Base-by-base conservation (phyloP, 1,284 basidiomycete genomes). In the Sutorius eximius region DNA sequence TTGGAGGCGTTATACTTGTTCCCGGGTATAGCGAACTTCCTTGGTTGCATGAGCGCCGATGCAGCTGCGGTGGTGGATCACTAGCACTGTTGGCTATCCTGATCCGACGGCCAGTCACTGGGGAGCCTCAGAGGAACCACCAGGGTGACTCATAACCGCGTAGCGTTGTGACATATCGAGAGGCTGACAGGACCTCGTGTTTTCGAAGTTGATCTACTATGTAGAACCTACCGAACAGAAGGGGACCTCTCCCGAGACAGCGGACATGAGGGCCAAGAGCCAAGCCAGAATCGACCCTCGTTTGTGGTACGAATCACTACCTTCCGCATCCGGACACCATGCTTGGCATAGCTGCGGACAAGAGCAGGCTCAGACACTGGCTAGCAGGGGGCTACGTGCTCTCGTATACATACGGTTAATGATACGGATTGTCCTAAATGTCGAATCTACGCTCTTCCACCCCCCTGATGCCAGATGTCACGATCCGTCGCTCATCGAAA, bases 401-500 rank as follows among this genome's bases (percentile, higher is more conserved):
- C n/a, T 38, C n/a, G 12, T n/a, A 43, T 49, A 50, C 38, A 27
- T 32, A 24, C 27, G 33, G 10, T 36, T 15, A 40, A 47, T 16
- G 13, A 60, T 34, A 51, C 16, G 18, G 13, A 40, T 16, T 22
- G 5, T 34, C n/a, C 53, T 74, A 89, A 48, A 87, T 72, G 72
- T 89, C 88, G 61, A 91, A 90, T 60, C 85, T 76, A 61, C 85
- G 79, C 44, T 86, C 76, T 46, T 82, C 73, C 40, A 88, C 72
- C 38, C 77, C 80, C 51, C 73, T 74, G n/a, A 71, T 71, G 36
- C 77, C 74, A 9, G 80, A 77, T 46, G 78, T 86, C 53, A 90
- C 77, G 54, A 90, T 87, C 62, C 81, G 73, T 61, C 86, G 77
- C 58, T 91, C 89, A 61, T 91, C 89, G 68, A 91, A 91, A n/a